Percentiles rank a stretch among this genome's conserved stretches.
These are phyloP conservation scores for Choricystis sp. DNA, from an alignment of 139 green algal genomes.

Conservation along the genomic window DNA sequence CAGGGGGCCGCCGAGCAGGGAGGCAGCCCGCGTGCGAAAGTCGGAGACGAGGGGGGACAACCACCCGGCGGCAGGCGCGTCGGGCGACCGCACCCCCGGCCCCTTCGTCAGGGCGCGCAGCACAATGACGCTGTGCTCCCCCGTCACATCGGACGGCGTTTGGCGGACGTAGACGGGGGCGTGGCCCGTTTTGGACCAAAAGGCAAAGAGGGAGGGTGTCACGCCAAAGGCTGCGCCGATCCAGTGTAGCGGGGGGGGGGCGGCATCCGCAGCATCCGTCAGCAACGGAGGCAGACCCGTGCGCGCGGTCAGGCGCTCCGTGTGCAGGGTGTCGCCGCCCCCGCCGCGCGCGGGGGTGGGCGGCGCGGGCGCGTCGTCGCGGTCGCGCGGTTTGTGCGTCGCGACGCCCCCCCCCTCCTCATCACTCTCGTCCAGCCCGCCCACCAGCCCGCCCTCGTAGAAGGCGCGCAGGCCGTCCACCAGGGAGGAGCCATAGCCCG, in stretches of 20 bases:
- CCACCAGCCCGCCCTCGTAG: constrained; percentile 45
- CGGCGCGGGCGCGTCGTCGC: constrained; percentile 8
- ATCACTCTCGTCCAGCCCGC: constrained; percentile 14
- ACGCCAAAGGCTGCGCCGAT: constrained; percentile 83
- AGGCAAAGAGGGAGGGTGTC: constrained; percentile 79
- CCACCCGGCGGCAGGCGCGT: constrained; percentile 48
- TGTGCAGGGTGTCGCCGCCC: constrained; percentile 33
- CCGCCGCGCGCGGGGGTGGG: neutral
- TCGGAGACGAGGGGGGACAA: constrained; percentile 62
- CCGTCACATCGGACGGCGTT: constrained; percentile 62
- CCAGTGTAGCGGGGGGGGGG: constrained; percentile 81
- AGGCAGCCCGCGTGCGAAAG: constrained; percentile 43
- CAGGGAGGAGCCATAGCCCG: constrained; percentile 47
- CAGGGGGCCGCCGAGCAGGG: constrained; percentile 26
- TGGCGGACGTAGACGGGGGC: constrained; percentile 86
- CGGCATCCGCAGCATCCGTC: constrained; percentile 50
- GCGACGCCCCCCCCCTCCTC: constrained; percentile 7
- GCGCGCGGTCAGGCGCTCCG: constrained; percentile 59
- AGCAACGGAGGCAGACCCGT: constrained; percentile 76
- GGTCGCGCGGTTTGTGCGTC: too few species aligned
- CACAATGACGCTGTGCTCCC: constrained; percentile 88
- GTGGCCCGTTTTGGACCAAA: constrained; percentile 68
- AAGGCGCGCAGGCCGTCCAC: constrained; percentile 45
- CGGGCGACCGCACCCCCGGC: constrained; percentile 9
- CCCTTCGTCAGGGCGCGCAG: constrained; percentile 41